Base-by-base conservation (phyloP, 2,329 filamentous ascomycete genomes). In the Elsinoe perseae region DNA sequence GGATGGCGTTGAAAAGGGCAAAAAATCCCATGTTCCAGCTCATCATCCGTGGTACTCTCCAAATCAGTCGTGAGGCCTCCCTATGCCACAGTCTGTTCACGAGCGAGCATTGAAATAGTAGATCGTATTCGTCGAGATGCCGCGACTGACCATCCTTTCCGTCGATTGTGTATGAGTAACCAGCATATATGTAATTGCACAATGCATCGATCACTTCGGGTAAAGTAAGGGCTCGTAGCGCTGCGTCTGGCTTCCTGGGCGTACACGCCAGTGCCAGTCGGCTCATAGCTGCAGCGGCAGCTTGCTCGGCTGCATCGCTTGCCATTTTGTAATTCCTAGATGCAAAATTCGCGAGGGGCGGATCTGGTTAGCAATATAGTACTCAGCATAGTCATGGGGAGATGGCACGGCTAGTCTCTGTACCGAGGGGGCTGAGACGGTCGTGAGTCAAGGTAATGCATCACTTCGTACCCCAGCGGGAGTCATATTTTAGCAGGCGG, bases 21-120 rank as follows among this genome's bases (percentile, higher is more conserved):
- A 16, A 7, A 9, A 32, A 25, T 12, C 20, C 8, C 20, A 14
- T 7, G 21, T 28, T 18, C 23, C 27, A 50, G 18, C 14, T 30
- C 44, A 50, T 30, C 9, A 4, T 4, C 14, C 25, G 44, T 30
- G 44, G 28, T 32, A 30, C 28, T 28, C 14, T 50, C 44, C 44
- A 50, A 12, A 50, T 50, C 2, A 50, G 27, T 3, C 44, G 44
- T 4, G 28, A 9, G 7, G 44, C 44, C 25, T 50, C 44, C 4
- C 10, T 18, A 16, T 50, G 32, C 44, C 44, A 50, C 25, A 50
- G 44, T n/a, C 32, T 50, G 44, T 50, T 50, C 9, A 50, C 44
- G 10, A 50, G 28, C 8, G 30, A 34, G 32, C 48, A 52, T 52
- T 25, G 48, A 12, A 38, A 38, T 3, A 52, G 44, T 32, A 50